Evolutionary conservation across 1,139 yeast genomes (phyloP).

Genomic region (Saccharomyces pastorianus): DNA sequence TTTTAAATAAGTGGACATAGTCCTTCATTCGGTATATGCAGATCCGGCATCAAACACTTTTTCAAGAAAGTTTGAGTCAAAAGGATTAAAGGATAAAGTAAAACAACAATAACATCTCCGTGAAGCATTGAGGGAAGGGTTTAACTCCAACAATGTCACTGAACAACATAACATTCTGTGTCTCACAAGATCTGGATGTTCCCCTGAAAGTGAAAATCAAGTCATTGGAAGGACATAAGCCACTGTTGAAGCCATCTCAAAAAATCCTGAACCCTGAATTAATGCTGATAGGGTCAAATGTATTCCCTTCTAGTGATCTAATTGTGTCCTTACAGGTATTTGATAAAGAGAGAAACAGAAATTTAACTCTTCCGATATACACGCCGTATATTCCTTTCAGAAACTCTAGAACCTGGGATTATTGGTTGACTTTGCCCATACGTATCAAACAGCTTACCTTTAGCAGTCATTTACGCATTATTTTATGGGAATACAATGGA

Average conservation of each 20-base stretch:
- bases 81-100: neutral
- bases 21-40: neutral
- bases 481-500: conserved; percentile 59
- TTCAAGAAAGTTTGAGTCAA: neutral
- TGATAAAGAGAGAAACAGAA: conserved; percentile 43
- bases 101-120: neutral
- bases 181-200: conserved; percentile 60
- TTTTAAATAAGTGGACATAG: neutral
- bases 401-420: conserved; percentile 42
- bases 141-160: conserved; percentile 31
- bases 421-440: conserved; percentile 65
- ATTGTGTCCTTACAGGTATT: conserved; percentile 56
- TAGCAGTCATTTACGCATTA: conserved; percentile 51
- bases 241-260: conserved; percentile 44
- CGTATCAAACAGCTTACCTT: conserved; percentile 60
- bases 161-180: conserved; percentile 57
- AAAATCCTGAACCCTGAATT: conserved; percentile 48
- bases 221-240: conserved; percentile 42
- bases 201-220: conserved; percentile 46
- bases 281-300: conserved; percentile 43
- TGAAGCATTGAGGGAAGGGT: too few relatives aligned
- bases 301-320: conserved; percentile 49
- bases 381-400: conserved; percentile 59
- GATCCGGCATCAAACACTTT: neutral
- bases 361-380: conserved; percentile 55